Conservation (phyloP, 164 flowering plant species). For the Umbilicus rupestris region DNA sequence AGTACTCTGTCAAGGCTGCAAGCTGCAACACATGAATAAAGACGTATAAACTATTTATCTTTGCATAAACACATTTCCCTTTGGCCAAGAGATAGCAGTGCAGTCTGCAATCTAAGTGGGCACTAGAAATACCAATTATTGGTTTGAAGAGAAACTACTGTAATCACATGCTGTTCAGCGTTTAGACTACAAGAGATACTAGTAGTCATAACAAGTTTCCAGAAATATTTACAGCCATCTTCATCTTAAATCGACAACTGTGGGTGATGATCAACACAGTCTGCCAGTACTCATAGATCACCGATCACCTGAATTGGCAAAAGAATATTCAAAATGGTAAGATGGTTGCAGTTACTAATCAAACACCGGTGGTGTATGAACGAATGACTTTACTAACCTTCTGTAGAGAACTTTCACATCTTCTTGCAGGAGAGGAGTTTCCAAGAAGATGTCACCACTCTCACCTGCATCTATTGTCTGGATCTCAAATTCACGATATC, state of each 20-base stretch:
- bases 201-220: background rate
- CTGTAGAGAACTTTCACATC: constrained; percentile 48
- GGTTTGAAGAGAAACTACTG: background rate
- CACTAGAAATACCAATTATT: background rate
- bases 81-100: background rate
- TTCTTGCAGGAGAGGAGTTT: constrained; percentile 32
- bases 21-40: background rate
- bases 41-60: background rate
- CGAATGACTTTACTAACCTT: constrained; percentile 37
- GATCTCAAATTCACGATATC: constrained; percentile 30
- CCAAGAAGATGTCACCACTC: constrained; percentile 58
- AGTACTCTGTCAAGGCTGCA: background rate
- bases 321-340: background rate
- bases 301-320: background rate
- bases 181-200: background rate
- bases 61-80: background rate
- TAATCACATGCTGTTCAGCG: background rate
- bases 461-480: constrained; percentile 34
- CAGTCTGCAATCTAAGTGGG: background rate
- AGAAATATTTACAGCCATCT: background rate
- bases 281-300: background rate
- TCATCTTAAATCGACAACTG: background rate
- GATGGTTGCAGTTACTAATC: background rate
- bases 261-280: background rate
- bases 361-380: background rate